phyloP scores from a whole-genome alignment of 2,329 filamentous ascomycete genomes.

The Diatrype stigma region DNA sequence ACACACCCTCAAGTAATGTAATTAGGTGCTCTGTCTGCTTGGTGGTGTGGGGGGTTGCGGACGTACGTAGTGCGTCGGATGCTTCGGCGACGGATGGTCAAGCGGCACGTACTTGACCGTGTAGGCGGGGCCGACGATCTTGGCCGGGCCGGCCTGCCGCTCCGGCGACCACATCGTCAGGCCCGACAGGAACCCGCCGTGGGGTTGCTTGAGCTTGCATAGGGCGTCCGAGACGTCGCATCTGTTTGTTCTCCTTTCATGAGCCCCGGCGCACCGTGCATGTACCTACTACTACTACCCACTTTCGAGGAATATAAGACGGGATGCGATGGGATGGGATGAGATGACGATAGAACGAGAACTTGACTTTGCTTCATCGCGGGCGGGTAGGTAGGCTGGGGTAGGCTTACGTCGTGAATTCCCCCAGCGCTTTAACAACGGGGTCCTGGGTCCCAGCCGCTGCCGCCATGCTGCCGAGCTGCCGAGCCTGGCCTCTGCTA shows the following conservation, averaged over 20 bases:
- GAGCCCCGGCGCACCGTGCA: not conserved
- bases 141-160: slow-evolving; percentile 45
- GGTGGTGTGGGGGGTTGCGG: too few relatives aligned
- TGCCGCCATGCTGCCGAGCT: slow-evolving; percentile 15
- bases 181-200: slow-evolving; percentile 51
- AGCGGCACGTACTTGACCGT: slow-evolving; percentile 49
- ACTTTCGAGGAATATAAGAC: too few relatives aligned
- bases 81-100: slow-evolving; percentile 41
- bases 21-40: too few relatives aligned
- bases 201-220: slow-evolving; percentile 41
- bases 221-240: slow-evolving; percentile 51
- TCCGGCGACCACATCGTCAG: slow-evolving; percentile 52
- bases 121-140: slow-evolving; percentile 51
- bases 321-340: too few relatives aligned
- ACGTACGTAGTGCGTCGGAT: slow-evolving; percentile 43
- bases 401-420: slow-evolving; percentile 28
- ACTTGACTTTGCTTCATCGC: too few relatives aligned
- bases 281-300: too few relatives aligned
- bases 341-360: too few relatives aligned
- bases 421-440: slow-evolving; percentile 26
- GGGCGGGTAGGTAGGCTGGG: not conserved
- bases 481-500: not conserved
- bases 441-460: slow-evolving; percentile 17
- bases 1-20: too few relatives aligned
- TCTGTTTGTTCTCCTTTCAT: slow-evolving; percentile 23